phyloP scores from a whole-genome alignment of 768 basidiomycete genomes.

The Coprinopsis sp. region DNA sequence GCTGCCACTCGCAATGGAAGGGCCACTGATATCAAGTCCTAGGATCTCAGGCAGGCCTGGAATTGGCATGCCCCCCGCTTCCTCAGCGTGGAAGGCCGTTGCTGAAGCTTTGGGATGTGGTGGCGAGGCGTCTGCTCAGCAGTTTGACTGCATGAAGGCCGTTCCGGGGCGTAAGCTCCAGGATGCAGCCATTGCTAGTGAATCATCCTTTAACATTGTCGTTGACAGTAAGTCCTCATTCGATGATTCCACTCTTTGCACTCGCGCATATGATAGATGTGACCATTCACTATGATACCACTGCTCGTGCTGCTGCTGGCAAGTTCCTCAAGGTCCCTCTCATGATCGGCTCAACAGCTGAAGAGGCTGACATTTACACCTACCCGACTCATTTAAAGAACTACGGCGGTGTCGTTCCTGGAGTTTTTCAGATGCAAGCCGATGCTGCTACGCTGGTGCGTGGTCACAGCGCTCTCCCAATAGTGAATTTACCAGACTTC shows the following conservation, averaged over 20 bases:
- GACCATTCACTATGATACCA: background rate
- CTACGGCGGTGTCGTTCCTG: no score
- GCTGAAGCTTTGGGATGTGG: constrained; percentile 29
- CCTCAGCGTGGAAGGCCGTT: constrained; percentile 26
- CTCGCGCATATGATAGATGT: background rate
- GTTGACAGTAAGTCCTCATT: constrained; percentile 22
- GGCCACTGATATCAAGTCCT: constrained; percentile 9
- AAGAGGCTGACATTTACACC: constrained; percentile 34
- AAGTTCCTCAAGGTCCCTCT: constrained; percentile 26
- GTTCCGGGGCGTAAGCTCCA: constrained; percentile 27
- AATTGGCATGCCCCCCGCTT: constrained; percentile 3
- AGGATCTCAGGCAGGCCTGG: background rate
- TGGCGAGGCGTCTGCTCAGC: constrained; percentile 19
- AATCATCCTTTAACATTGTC: constrained; percentile 17
- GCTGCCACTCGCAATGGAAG: constrained; percentile 7
- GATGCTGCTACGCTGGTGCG: no score
- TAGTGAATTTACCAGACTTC: no score
- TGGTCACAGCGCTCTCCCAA: no score
- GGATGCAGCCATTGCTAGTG: constrained; percentile 24
- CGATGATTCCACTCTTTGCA: background rate
- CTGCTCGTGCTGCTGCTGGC: constrained; percentile 19
- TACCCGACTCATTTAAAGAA: no score
- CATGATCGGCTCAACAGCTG: constrained; percentile 24
- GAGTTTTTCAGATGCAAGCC: no score
- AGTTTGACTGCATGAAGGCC: constrained; percentile 31